These are phyloP conservation scores for Puccinia hordei DNA, from an alignment of 1,284 basidiomycete genomes.

Conservation along the genomic window DNA sequence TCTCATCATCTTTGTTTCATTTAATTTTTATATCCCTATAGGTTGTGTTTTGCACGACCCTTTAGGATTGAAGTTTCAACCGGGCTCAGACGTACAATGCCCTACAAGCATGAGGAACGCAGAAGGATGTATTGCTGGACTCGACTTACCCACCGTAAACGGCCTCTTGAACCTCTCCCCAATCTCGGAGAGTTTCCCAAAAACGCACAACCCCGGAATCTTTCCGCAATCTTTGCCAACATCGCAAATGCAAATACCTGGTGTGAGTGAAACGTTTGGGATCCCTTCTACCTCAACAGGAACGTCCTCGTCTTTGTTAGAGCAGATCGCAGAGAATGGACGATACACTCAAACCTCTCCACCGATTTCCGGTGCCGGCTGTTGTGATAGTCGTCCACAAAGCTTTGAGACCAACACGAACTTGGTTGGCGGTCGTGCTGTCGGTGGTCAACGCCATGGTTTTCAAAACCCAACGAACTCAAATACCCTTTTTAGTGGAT, in stretches of 20 bases:
- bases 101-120: slow-evolving; percentile 25
- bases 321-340: background rate
- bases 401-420: background rate
- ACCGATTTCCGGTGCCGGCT: background rate
- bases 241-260: slow-evolving; percentile 4
- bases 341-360: background rate
- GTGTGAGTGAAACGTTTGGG: background rate
- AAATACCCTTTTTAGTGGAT: background rate
- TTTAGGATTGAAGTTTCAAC: slow-evolving; percentile 26
- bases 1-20: background rate
- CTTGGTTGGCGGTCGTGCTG: background rate
- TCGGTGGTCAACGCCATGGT: background rate
- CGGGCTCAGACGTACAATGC: slow-evolving; percentile 19
- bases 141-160: slow-evolving; percentile 34
- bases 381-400: background rate
- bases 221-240: background rate
- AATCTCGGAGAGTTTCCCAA: slow-evolving; percentile 8
- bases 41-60: slow-evolving; percentile 38
- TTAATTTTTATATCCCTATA: background rate
- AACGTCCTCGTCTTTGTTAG: background rate
- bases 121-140: slow-evolving; percentile 27
- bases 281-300: background rate
- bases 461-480: background rate
- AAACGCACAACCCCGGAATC: background rate
- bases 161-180: slow-evolving; percentile 39